Evolutionary conservation across 345 rosid species (phyloP).

Genomic region (Murraya paniculata): DNA sequence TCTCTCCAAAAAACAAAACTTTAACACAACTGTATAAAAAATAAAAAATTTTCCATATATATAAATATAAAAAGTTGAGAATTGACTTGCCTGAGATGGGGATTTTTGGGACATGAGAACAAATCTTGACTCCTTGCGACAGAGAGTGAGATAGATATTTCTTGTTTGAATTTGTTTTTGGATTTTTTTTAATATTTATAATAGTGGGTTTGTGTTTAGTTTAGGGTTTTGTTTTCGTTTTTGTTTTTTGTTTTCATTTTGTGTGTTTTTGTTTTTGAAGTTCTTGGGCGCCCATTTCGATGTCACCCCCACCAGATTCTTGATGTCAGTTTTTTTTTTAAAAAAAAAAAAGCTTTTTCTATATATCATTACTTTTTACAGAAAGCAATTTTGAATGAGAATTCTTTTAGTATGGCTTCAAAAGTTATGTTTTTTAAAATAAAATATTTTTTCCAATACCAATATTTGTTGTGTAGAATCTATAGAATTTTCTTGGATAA

Average conservation of each 20-base stretch:
- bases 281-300: not conserved
- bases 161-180: not conserved
- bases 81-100: slow-evolving; percentile 32
- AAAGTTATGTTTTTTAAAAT: too few relatives aligned
- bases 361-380: too few relatives aligned
- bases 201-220: not conserved
- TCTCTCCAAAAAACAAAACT: not conserved
- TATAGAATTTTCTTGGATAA: too few relatives aligned
- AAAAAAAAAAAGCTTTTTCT: too few relatives aligned
- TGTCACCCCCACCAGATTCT: not conserved
- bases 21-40: not conserved
- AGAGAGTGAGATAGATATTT: not conserved
- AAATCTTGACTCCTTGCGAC: not conserved
- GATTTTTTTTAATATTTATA: not conserved
- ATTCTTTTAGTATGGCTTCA: too few relatives aligned
- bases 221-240: slow-evolving; percentile 20
- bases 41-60: not conserved
- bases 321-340: too few relatives aligned
- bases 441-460: too few relatives aligned
- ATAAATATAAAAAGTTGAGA: not conserved
- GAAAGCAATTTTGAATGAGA: too few relatives aligned
- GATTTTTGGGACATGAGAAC: slow-evolving; percentile 30
- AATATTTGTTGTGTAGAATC: too few relatives aligned
- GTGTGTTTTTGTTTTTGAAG: slow-evolving; percentile 12
- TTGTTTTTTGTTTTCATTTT: not conserved